These are phyloP conservation scores for Cenchrus fungigraminus DNA, from an alignment of 176 grass and related monocot species.

Conservation along the genomic window DNA sequence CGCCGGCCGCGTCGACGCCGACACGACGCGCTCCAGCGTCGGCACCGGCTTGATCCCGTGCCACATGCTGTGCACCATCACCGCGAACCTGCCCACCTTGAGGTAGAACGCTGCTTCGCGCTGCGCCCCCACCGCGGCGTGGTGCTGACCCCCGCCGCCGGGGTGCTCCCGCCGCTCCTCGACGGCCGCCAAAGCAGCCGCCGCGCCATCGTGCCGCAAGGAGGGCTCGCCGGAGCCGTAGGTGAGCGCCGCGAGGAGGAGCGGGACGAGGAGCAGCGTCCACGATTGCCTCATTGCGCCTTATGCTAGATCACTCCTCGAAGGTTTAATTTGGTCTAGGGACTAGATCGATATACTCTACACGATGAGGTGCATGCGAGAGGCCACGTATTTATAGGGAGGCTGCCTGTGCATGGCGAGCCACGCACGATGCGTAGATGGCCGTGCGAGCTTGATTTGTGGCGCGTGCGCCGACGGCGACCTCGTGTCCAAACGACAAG, in stretches of 20 bases:
- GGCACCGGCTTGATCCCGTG: conserved; percentile 20
- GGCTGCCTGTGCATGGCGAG: background rate
- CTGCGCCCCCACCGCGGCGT: background rate
- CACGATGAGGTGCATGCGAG: background rate
- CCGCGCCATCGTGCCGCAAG: background rate
- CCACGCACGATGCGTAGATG: background rate
- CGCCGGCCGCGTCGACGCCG: conserved; percentile 6
- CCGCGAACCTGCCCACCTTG: conserved; percentile 41
- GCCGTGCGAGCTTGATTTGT: background rate
- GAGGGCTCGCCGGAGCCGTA: too few relatives aligned
- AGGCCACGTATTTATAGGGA: conserved; percentile 4
- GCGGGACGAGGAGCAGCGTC: background rate
- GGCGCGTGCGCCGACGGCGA: conserved; percentile 5
- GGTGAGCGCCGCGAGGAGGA: background rate
- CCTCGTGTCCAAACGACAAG: background rate
- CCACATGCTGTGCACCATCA: conserved; percentile 41
- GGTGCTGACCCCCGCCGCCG: background rate
- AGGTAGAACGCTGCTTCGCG: background rate
- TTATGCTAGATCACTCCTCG: too few relatives aligned
- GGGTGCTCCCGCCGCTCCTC: background rate
- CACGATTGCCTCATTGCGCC: background rate
- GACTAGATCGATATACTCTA: background rate
- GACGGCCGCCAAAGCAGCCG: background rate
- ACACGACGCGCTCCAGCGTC: conserved; percentile 31
- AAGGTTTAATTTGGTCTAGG: too few relatives aligned